A percentile compares a stretch with the other conserved stretches of the same genome.
Evolutionary conservation across 208 protist genomes (phyloP).

Genomic region (Trypanosoma brucei): DNA sequence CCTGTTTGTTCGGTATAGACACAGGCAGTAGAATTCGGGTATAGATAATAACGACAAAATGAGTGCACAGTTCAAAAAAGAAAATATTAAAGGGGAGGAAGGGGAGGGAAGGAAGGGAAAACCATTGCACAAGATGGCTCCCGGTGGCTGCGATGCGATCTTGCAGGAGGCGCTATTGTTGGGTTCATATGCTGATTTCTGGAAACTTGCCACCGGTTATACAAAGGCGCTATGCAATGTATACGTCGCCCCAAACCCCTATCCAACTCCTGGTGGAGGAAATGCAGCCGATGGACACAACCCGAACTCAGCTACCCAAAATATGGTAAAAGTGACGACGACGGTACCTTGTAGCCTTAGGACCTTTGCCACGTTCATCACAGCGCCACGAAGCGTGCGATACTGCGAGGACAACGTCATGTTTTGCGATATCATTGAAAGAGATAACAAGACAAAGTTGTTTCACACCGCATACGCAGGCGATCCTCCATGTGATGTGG

Average conservation of each 20-base stretch:
- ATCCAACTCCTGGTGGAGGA: not conserved
- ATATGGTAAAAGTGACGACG: not conserved
- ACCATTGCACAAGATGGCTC: not conserved
- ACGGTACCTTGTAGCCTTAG: conserved; percentile 3
- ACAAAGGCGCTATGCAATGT: not conserved
- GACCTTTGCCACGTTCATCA: conserved; percentile 20
- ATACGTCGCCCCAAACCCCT: not conserved
- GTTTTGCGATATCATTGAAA: conserved; percentile 14
- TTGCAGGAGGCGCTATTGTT: not conserved
- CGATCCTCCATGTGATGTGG: conserved; percentile 16
- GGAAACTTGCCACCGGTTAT: not conserved
- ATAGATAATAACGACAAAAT: no score
- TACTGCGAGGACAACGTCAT: conserved; percentile 15
- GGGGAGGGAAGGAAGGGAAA: not conserved
- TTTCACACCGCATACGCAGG: conserved; percentile 19
- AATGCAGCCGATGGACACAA: not conserved
- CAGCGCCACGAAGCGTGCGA: conserved; percentile 15
- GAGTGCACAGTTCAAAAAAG: no score
- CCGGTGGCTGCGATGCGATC: not conserved
- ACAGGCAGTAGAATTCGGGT: no score
- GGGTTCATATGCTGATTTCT: not conserved
- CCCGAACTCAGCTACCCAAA: not conserved
- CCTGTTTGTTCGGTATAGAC: no score
- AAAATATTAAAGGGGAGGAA: no score
- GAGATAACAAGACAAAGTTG: conserved; percentile 2